Evolutionary conservation across 768 basidiomycete species (phyloP).

Genomic region (Amanita thiersii): DNA sequence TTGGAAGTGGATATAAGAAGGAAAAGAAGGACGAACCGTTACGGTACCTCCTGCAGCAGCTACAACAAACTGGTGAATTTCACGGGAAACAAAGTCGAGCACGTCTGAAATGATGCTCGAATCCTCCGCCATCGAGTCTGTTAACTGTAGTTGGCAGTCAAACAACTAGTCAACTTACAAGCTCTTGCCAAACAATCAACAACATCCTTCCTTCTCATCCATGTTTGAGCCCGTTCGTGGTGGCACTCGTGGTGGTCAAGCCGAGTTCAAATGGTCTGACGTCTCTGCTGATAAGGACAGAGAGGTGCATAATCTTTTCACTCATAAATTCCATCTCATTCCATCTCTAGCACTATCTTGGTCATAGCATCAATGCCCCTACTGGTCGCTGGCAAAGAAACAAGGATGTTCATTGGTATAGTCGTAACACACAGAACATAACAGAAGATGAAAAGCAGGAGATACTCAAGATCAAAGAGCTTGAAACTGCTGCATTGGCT

Average conservation of each 20-base stretch:
- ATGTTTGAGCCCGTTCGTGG: constrained; percentile 87
- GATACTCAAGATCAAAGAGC: constrained; percentile 74
- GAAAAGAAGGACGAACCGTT: constrained; percentile 11
- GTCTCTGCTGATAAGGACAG: constrained; percentile 90
- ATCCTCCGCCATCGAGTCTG: constrained; percentile 12
- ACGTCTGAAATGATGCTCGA: constrained; percentile 54
- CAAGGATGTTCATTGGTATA: constrained; percentile 96
- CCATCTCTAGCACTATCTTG: constrained; percentile 74
- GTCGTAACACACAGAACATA: constrained; percentile 43
- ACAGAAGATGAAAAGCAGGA: constrained; percentile 59
- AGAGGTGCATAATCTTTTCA: constrained; percentile 45
- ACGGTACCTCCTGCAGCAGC: constrained; percentile 47
- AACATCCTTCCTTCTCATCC: not conserved
- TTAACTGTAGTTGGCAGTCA: no score
- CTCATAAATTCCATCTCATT: constrained; percentile 1
- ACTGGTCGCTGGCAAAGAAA: constrained; percentile 97
- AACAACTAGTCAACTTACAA: no score
- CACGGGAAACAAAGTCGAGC: constrained; percentile 60
- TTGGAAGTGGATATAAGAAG: no score
- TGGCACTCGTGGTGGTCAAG: constrained; percentile 88
- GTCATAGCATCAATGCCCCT: constrained; percentile 91
- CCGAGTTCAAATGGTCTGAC: constrained; percentile 88
- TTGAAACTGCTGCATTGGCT: constrained; percentile 82
- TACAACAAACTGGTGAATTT: constrained; percentile 62
- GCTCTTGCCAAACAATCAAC: constrained; percentile 3